These are phyloP conservation scores for Verticillium zaregamsianum DNA, from an alignment of 2,329 filamentous ascomycete species.

Conservation along the genomic window DNA sequence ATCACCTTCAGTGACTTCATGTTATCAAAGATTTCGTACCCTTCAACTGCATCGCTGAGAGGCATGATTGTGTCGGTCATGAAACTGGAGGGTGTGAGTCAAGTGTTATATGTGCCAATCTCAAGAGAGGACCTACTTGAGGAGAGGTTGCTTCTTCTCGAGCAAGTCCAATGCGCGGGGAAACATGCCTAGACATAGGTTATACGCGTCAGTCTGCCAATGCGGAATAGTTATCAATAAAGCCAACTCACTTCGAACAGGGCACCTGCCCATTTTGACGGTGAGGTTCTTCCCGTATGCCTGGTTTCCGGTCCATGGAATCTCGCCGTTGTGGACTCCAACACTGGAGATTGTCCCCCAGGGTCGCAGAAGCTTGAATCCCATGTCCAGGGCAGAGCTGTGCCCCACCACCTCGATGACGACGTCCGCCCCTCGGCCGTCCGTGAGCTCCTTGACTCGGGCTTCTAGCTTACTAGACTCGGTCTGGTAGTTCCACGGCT, in stretches of 20 bases:
- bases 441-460: slow-evolving; percentile 69
- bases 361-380: slow-evolving; percentile 68
- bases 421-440: slow-evolving; percentile 79
- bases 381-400: slow-evolving; percentile 64
- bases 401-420: slow-evolving; percentile 76
- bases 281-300: slow-evolving; percentile 68
- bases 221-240: background rate
- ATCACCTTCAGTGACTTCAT: slow-evolving; percentile 73
- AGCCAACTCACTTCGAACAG: slow-evolving; percentile 51
- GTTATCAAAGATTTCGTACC: slow-evolving; percentile 67
- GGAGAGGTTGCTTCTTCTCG: slow-evolving; percentile 56
- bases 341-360: slow-evolving; percentile 73
- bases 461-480: slow-evolving; percentile 61
- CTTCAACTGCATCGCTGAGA: slow-evolving; percentile 59
- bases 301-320: slow-evolving; percentile 62
- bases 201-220: background rate
- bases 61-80: slow-evolving; percentile 76
- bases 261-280: slow-evolving; percentile 73
- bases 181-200: slow-evolving; percentile 41
- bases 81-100: slow-evolving; percentile 45
- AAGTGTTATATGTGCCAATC: background rate
- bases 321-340: slow-evolving; percentile 71
- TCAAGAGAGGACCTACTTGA: background rate
- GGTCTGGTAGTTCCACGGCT: slow-evolving; percentile 74
- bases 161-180: slow-evolving; percentile 58